phyloP scores from a whole-genome alignment of 2,329 filamentous ascomycete species.

The Dactylellina sp. region DNA sequence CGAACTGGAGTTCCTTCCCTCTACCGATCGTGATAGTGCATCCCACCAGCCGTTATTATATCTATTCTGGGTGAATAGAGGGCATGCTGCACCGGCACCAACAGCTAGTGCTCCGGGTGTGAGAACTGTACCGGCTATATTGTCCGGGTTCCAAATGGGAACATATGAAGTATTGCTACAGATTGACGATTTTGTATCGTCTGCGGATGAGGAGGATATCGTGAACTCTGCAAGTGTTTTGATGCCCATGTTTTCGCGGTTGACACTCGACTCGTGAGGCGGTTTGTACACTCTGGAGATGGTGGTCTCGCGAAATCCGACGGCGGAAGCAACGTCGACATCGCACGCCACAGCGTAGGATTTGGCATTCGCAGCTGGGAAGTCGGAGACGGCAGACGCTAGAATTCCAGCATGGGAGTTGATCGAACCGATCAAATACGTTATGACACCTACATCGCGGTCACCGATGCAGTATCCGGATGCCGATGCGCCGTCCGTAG shows the following conservation, averaged over 20 bases:
- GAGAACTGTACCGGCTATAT: constrained; percentile 30
- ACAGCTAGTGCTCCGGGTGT: constrained; percentile 44
- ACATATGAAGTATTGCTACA: constrained; percentile 36
- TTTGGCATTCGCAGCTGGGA: constrained; percentile 32
- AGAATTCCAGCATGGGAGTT: constrained; percentile 42
- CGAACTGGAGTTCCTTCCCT: constrained; percentile 35
- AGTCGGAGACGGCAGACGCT: constrained; percentile 37
- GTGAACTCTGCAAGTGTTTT: constrained; percentile 42
- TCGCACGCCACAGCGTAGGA: constrained; percentile 52
- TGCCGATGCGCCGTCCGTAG: constrained; percentile 41
- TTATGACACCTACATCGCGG: constrained; percentile 31
- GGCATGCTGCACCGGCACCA: constrained; percentile 38
- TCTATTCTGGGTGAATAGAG: constrained; percentile 46
- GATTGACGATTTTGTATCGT: not conserved
- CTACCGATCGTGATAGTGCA: constrained; percentile 23
- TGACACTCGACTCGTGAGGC: constrained; percentile 39
- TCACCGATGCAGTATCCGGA: constrained; percentile 35
- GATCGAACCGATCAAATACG: constrained; percentile 46
- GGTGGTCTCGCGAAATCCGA: constrained; percentile 49
- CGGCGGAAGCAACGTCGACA: constrained; percentile 32
- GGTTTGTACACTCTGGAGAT: constrained; percentile 50
- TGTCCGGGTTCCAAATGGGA: constrained; percentile 42
- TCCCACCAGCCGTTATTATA: constrained; percentile 53
- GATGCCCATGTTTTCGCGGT: constrained; percentile 35
- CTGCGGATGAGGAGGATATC: constrained; percentile 31